Evolutionary conservation across 2,329 filamentous ascomycete species (phyloP).

Genomic region (Helicocarpus griseus): DNA sequence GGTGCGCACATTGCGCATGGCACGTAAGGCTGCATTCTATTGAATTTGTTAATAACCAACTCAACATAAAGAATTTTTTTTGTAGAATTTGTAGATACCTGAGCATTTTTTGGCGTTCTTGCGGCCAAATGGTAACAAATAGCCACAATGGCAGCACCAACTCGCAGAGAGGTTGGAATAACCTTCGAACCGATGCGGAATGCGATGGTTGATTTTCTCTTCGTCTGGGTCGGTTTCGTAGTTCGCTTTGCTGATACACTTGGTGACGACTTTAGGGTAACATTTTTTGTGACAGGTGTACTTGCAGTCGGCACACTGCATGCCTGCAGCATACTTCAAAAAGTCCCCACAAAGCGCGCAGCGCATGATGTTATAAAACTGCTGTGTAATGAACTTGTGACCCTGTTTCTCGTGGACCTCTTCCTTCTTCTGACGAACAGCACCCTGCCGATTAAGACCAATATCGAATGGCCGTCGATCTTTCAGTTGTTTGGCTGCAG

Average conservation of each 20-base stretch:
- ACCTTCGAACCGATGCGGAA: constrained; percentile 92
- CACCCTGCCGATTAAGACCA: constrained; percentile 87
- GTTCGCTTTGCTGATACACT: constrained; percentile 99
- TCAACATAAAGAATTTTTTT: not conserved
- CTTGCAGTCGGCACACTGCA: constrained; percentile 99
- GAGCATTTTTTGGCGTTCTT: constrained; percentile 91
- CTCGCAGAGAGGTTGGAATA: constrained; percentile 97
- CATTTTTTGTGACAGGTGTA: constrained; percentile 99
- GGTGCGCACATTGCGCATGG: constrained; percentile 82
- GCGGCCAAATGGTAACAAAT: constrained; percentile 85
- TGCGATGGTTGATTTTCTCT: constrained; percentile 98
- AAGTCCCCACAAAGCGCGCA: constrained; percentile 97
- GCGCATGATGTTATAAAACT: constrained; percentile 99
- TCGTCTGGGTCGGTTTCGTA: constrained; percentile 97
- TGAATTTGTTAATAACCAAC: constrained; percentile 10
- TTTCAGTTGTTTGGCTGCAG: constrained; percentile 68
- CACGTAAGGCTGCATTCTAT: constrained; percentile 84
- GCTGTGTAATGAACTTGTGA: constrained; percentile 96
- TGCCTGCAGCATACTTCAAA: constrained; percentile 94
- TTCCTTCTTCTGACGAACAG: constrained; percentile 94
- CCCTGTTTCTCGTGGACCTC: constrained; percentile 98
- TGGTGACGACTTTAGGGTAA: constrained; percentile 92
- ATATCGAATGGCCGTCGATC: constrained; percentile 75
- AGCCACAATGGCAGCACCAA: constrained; percentile 98
- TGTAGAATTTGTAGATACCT: constrained; percentile 43